Percentiles rank a stretch among this genome's conserved stretches.
These are phyloP conservation scores for Scorias spongiosa DNA, from an alignment of 2,329 filamentous ascomycete genomes.

Conservation along the genomic window DNA sequence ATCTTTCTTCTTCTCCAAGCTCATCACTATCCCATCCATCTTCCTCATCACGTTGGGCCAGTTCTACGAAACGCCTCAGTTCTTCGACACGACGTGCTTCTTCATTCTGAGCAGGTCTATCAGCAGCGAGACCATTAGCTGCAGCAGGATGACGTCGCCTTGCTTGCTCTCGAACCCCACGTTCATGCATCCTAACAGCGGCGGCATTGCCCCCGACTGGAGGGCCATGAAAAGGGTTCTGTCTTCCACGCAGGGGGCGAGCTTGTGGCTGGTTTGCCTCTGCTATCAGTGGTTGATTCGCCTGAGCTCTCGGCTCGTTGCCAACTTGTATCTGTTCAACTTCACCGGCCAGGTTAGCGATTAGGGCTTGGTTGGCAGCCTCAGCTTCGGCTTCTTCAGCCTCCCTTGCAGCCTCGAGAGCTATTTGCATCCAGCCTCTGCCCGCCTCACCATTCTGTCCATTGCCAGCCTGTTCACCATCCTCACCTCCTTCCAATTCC, in stretches of 20 bases:
- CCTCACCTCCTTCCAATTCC: constrained; percentile 74
- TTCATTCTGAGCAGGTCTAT: constrained; percentile 1
- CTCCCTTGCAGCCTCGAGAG: constrained; percentile 19
- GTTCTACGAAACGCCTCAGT: constrained; percentile 36
- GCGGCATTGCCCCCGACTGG: neutral
- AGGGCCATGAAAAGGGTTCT: neutral
- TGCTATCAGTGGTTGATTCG: neutral
- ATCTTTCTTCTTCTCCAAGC: constrained; percentile 26
- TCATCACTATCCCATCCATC: constrained; percentile 47
- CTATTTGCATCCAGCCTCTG: constrained; percentile 28
- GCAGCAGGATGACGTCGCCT: neutral
- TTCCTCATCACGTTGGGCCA: constrained; percentile 38
- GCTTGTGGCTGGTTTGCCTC: neutral
- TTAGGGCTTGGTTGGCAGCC: constrained; percentile 19
- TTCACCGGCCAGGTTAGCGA: constrained; percentile 19
- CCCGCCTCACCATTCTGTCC: constrained; percentile 19
- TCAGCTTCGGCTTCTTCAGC: constrained; percentile 19
- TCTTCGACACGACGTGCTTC: constrained; percentile 17
- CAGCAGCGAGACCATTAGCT: neutral
- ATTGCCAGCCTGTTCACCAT: constrained; percentile 24
- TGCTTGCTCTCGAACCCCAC: neutral
- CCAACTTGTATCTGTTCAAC: neutral
- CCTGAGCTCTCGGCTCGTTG: neutral
- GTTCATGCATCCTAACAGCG: neutral
- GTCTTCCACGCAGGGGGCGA: neutral